Base-by-base conservation (phyloP, 2,329 filamentous ascomycete species). In the Dothideomycetes sp. region DNA sequence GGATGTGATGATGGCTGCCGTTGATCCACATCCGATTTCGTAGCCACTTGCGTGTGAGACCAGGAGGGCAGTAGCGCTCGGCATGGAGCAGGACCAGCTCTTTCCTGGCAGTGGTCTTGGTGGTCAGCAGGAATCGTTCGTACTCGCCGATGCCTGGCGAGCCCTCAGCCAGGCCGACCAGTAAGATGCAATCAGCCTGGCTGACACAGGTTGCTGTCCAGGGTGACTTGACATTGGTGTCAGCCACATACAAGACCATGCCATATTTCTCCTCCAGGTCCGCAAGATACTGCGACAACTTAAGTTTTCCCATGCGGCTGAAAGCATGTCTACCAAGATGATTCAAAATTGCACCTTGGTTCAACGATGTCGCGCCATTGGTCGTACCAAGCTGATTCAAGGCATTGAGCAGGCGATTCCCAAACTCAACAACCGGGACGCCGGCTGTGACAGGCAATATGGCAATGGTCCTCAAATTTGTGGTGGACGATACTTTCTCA, bases 151-250 rank as follows among this genome's bases (percentile, higher is more conserved):
- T 91, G 33, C 75, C 80, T 0, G 91, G 82, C 3, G 88, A 94
- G 1, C 82, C 81, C 56, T 96, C 91, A 1, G 88, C 91, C 11
- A 96, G 65, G 1, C 87, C 91, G 19, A 98, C 86, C 7, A 98
- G 70, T 5, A 98, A 70, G 47, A 98, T 95, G 50, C 88, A 95
- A 61, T 98, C 91, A 2, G 91, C 91, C 61, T 98, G 91, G 12
- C 83, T 82, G 48, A 98, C 95, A 58, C 93, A 98, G 0, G 91
- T 96, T 54, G 95, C 87, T 1, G 93, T 98, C 91, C 91, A 98
- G 0, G 89, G 88, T 2, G 93, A 86, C 52, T 94, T 96, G 52
- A 96, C 91, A 45, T 80, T 94, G 4, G 93, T 98, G 59, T 98
- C 91, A 37, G 89, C 91, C 42, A 98, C 81, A 55, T 98, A 98